Conservation (phyloP, 2,329 filamentous ascomycete species). For the Passalora sequoiae region DNA sequence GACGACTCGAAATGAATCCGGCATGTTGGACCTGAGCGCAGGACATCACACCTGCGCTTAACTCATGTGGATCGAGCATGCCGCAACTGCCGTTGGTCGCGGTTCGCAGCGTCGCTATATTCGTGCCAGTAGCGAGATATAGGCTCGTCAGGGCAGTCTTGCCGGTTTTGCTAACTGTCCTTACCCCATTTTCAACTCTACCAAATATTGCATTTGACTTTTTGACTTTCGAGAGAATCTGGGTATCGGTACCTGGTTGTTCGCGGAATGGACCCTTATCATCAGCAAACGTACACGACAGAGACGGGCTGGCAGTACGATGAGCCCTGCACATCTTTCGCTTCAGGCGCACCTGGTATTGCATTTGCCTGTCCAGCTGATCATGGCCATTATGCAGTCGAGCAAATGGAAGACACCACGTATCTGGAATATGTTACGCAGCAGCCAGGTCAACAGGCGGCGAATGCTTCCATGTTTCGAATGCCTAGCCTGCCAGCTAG, state of each 20-base stretch:
- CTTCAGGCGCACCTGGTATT: not conserved
- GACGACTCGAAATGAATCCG: no score
- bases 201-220: slow-evolving; percentile 2
- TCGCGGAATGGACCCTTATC: slow-evolving; percentile 5
- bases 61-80: no score
- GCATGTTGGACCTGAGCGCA: no score
- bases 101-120: no score
- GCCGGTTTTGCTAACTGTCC: no score
- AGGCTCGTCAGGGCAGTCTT: no score
- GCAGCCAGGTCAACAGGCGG: not conserved
- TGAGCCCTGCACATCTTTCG: not conserved
- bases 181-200: slow-evolving; percentile 1
- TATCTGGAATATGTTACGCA: not conserved
- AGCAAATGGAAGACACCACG: not conserved
- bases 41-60: no score
- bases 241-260: not conserved
- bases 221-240: not conserved
- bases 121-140: no score
- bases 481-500: slow-evolving; percentile 2
- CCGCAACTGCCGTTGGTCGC: no score
- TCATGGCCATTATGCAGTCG: not conserved
- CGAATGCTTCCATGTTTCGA: not conserved
- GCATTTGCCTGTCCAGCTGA: not conserved
- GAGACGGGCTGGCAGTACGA: not conserved
- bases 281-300: not conserved